Conservation (phyloP, 140 eudicot species). For the Oenanthe javanica region DNA sequence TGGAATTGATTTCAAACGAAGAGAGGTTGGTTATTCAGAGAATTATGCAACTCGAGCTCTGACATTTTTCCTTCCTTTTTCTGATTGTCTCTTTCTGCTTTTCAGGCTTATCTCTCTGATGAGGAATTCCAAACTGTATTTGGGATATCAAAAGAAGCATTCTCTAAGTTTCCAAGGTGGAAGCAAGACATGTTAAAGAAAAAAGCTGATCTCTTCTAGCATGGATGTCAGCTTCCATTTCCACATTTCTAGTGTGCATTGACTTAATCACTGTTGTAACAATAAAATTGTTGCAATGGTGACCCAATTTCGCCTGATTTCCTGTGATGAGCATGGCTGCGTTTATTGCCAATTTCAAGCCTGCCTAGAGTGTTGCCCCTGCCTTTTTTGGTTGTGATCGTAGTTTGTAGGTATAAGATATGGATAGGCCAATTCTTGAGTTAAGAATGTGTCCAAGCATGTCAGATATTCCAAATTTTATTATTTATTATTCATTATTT, state of each 20-base stretch:
- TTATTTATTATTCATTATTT: neutral
- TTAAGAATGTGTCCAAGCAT: neutral
- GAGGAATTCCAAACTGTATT: conserved; percentile 65
- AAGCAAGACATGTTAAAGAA: conserved; percentile 92
- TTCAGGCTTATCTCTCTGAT: conserved; percentile 74
- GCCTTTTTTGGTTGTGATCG: conserved; percentile 27
- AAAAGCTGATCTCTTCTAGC: conserved; percentile 85
- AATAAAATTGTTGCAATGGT: no score
- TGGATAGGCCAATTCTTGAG: conserved; percentile 7
- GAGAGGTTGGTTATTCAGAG: conserved; percentile 46
- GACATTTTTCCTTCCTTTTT: neutral
- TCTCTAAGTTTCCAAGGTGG: conserved; percentile 83
- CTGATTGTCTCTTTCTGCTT: conserved; percentile 5
- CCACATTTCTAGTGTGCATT: conserved; percentile 13
- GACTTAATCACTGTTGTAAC: neutral
- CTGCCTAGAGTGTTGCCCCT: conserved; percentile 33
- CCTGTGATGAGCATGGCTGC: conserved; percentile 22
- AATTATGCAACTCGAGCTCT: neutral
- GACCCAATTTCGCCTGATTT: neutral
- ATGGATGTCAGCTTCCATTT: conserved; percentile 4
- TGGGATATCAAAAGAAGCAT: conserved; percentile 71
- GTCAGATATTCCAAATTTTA: neutral
- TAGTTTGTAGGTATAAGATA: conserved; percentile 1
- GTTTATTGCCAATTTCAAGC: conserved; percentile 17
- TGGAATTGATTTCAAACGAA: conserved; percentile 72